Percentiles rank a stretch among this genome's conserved stretches.
These are phyloP conservation scores for Suhomyces bribrorum DNA, from an alignment of 1,139 yeast genomes.

Conservation along the genomic window DNA sequence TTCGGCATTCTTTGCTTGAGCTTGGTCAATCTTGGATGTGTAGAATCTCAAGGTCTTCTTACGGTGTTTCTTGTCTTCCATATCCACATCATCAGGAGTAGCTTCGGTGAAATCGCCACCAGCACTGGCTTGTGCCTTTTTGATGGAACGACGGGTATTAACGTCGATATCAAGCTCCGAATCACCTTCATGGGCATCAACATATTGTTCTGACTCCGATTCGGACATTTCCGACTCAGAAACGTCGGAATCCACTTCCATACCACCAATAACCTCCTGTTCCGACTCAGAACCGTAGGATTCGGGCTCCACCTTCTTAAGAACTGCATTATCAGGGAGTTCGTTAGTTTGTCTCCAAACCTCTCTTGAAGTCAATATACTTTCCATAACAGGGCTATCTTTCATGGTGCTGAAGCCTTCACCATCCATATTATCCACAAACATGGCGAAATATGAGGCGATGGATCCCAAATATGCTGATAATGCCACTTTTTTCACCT, in stretches of 20 bases:
- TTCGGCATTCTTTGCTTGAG: constrained; percentile 57
- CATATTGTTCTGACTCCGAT: constrained; percentile 17
- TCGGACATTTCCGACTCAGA: constrained; percentile 21
- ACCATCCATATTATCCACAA: constrained; percentile 55
- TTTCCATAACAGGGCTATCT: constrained; percentile 86
- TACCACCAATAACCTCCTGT: constrained; percentile 14
- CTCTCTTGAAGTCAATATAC: constrained; percentile 76
- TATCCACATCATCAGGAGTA: constrained; percentile 71
- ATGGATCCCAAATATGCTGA: constrained; percentile 76
- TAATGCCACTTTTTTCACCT: constrained; percentile 66
- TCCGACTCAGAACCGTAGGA: neutral
- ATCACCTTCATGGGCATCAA: constrained; percentile 12
- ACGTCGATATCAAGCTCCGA: constrained; percentile 46
- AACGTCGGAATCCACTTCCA: constrained; percentile 19
- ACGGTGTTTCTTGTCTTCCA: constrained; percentile 80
- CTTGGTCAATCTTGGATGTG: constrained; percentile 93
- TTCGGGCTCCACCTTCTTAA: constrained; percentile 1
- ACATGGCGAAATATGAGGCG: constrained; percentile 72
- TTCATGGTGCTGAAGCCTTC: constrained; percentile 68
- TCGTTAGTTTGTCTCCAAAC: constrained; percentile 83
- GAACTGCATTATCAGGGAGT: constrained; percentile 31
- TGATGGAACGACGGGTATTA: constrained; percentile 48
- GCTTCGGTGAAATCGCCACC: constrained; percentile 63
- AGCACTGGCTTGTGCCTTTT: constrained; percentile 26
- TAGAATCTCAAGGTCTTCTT: constrained; percentile 89